These are phyloP conservation scores for Vanderwaltozyma yarrowii DNA, from an alignment of 805 yeast genomes.

Conservation along the genomic window DNA sequence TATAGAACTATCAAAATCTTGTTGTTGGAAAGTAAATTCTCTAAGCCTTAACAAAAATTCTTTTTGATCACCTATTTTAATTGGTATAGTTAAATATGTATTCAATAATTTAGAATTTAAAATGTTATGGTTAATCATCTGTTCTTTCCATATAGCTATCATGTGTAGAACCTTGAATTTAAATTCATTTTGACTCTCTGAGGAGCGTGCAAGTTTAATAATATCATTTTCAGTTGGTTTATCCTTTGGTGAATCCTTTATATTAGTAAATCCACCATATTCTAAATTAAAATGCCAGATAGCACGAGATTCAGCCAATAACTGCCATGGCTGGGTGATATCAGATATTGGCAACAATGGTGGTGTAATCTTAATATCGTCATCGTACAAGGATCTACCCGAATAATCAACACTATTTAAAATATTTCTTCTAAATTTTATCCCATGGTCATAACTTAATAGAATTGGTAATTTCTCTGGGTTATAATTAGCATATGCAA, in stretches of 20 bases:
- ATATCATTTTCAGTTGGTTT: constrained; percentile 33
- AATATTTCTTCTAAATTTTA: constrained; percentile 36
- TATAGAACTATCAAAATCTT: constrained; percentile 12
- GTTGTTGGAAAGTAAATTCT: constrained; percentile 19
- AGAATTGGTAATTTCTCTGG: constrained; percentile 29
- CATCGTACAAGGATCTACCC: constrained; percentile 13
- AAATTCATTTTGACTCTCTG: constrained; percentile 25
- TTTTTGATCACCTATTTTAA: constrained; percentile 14
- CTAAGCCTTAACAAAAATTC: constrained; percentile 21
- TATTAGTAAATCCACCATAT: constrained; percentile 31
- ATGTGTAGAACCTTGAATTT: constrained; percentile 9
- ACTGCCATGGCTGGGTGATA: constrained; percentile 32
- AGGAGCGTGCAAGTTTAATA: constrained; percentile 26
- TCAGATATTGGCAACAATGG: constrained; percentile 62
- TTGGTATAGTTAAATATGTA: constrained; percentile 22
- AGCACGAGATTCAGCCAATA: constrained; percentile 70
- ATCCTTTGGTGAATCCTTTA: constrained; percentile 34
- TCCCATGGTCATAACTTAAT: constrained; percentile 37
- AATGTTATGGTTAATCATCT: constrained; percentile 10
- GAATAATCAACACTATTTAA: constrained; percentile 33
- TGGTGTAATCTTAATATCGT: constrained; percentile 22
- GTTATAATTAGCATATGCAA: constrained; percentile 38
- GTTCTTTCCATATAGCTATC: constrained; percentile 11
- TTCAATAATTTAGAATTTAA: constrained; percentile 15
- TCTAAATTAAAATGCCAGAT: constrained; percentile 39